Evolutionary conservation across 192 early-diverging fungal species (phyloP), one percentile per base, ranked within the genome.

Genomic region (Umbelopsis isabellina): DNA sequence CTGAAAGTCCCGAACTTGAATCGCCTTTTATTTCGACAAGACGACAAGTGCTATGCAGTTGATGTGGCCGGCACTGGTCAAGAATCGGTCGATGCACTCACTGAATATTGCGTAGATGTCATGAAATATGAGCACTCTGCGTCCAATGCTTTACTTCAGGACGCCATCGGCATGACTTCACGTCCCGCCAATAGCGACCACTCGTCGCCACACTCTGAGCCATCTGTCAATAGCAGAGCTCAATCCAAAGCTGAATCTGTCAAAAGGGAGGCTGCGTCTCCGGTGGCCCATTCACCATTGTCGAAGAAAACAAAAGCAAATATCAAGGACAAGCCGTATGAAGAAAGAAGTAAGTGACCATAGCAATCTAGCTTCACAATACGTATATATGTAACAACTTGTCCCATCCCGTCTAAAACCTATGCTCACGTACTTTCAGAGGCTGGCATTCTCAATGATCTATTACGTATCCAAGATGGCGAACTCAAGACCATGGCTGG

Each of bases 11-110:
- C 76, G 13, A 78, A 78, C 47, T 49, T 78, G 68, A 33, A 55
- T 46, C 72, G 73, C 9, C 69, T 78, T 20, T 70, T 78, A 64
- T 78, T 78, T n/a, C 71, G 76, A 45, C 76, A 78, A 49, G 70
- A 78, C 15, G 49, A 69, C 46, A 68, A 73, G 41, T 73, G 72
- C 15, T 78, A 73, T 78, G 71, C 72, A 4, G 76, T 78, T 46
- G 73, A 78, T 48, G 68, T 78, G 23, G 23, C 71, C 15, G 76
- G 76, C 8, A 72, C 74, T 0, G 68, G 70, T 9, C 74, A 75
- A 21, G 74, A 75, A 13, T 44, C 61, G 13, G 69, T 75, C 0
- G 55, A 61, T 18, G 55, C 25, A 12, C 25, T 61, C 4, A 35
- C 25, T 16, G 55, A 61, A 8, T 61, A 27, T n/a, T 61, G 55